These are phyloP conservation scores for Lipomyces spencermartinsiae DNA, from an alignment of 805 yeast species.

Conservation along the genomic window DNA sequence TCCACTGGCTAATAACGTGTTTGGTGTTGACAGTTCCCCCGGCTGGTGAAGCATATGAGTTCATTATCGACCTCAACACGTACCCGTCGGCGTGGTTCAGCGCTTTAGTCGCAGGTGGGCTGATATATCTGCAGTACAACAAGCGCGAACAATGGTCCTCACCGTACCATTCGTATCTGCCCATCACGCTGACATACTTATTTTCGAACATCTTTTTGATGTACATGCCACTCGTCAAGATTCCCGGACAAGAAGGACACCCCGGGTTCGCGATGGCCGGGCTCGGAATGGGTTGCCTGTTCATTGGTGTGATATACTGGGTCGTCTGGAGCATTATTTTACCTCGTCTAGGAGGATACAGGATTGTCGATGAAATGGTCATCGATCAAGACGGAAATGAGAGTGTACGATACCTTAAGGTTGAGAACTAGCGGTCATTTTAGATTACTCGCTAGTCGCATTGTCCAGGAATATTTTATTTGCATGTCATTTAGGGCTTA, in stretches of 20 bases:
- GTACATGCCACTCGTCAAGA: slow-evolving; percentile 34
- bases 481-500: neutral
- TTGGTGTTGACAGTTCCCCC: slow-evolving; percentile 64
- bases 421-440: slow-evolving; percentile 13
- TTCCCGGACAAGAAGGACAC: slow-evolving; percentile 29
- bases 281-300: slow-evolving; percentile 34
- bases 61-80: slow-evolving; percentile 65
- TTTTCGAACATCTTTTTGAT: slow-evolving; percentile 32
- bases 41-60: slow-evolving; percentile 66
- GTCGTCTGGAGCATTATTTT: slow-evolving; percentile 33
- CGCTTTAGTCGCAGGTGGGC: slow-evolving; percentile 58
- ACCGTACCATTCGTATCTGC: slow-evolving; percentile 33
- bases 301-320: slow-evolving; percentile 35
- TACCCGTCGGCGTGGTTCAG: slow-evolving; percentile 70
- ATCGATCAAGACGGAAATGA: slow-evolving; percentile 30
- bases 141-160: slow-evolving; percentile 52
- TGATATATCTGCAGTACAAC: slow-evolving; percentile 57
- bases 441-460: neutral
- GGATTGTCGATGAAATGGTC: slow-evolving; percentile 28
- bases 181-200: slow-evolving; percentile 28
- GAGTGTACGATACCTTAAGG: slow-evolving; percentile 28
- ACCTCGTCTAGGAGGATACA: slow-evolving; percentile 32
- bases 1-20: slow-evolving; percentile 65
- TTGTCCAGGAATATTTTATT: too few species aligned
- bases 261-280: slow-evolving; percentile 34